phyloP scores from a whole-genome alignment of 352 stramenopile species.

The Phytopythium montanum region DNA sequence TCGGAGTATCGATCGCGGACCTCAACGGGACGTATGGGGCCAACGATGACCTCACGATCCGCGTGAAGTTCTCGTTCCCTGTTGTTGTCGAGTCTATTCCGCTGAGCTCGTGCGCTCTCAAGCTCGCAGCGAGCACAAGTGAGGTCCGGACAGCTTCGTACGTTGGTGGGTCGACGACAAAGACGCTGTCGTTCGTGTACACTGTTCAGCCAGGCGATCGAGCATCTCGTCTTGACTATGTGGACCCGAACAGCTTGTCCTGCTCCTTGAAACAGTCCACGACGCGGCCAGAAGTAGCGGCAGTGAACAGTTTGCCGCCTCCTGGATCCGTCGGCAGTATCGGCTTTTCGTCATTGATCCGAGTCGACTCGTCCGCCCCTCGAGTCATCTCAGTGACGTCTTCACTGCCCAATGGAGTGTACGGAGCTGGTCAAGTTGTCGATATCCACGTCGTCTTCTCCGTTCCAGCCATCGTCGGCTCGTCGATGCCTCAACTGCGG shows the following conservation, averaged over 20 bases:
- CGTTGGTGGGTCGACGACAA: slow-evolving; percentile 41
- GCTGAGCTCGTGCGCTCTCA: slow-evolving; percentile 27
- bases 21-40: slow-evolving; percentile 49
- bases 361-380: slow-evolving; percentile 39
- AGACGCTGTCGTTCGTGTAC: slow-evolving; percentile 54
- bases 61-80: slow-evolving; percentile 49
- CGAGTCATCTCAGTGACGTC: slow-evolving; percentile 48
- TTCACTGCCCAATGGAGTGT: slow-evolving; percentile 38
- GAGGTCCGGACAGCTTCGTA: slow-evolving; percentile 35
- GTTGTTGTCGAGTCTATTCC: slow-evolving; percentile 27
- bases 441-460: slow-evolving; percentile 56
- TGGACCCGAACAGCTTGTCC: slow-evolving; percentile 28
- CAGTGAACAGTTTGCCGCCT: slow-evolving; percentile 33
- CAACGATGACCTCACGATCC: slow-evolving; percentile 30
- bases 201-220: slow-evolving; percentile 41
- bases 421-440: slow-evolving; percentile 54
- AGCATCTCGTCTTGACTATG: slow-evolving; percentile 45
- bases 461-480: slow-evolving; percentile 28
- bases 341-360: slow-evolving; percentile 25
- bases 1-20: slow-evolving; percentile 19
- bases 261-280: slow-evolving; percentile 54
- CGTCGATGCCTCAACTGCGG: slow-evolving; percentile 23
- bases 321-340: slow-evolving; percentile 46
- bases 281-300: slow-evolving; percentile 30
- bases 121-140: slow-evolving; percentile 34